These are phyloP conservation scores for Suhomyces faveliae DNA, from an alignment of 805 yeast genomes.

Conservation along the genomic window DNA sequence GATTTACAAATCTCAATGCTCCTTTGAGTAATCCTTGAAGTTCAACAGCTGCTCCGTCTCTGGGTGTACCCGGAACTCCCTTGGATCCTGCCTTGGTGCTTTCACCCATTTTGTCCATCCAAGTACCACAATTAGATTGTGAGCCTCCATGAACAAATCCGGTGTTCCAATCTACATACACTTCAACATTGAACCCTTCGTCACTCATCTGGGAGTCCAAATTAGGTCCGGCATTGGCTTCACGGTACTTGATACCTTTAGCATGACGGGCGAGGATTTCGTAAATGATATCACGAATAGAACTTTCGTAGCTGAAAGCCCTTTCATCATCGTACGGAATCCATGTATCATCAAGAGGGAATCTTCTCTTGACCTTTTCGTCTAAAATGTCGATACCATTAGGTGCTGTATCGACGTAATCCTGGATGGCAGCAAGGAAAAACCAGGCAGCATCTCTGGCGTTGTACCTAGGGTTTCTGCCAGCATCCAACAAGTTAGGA, in stretches of 20 bases:
- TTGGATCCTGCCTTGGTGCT: conserved; percentile 75
- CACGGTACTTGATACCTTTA: conserved; percentile 79
- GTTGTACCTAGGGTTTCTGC: conserved; percentile 89
- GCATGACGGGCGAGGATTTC: conserved; percentile 91
- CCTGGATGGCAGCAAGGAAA: conserved; percentile 84
- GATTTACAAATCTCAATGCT: conserved; percentile 73
- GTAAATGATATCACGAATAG: conserved; percentile 73
- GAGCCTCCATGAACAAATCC: conserved; percentile 92
- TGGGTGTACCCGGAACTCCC: conserved; percentile 96
- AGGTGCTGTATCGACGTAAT: conserved; percentile 67
- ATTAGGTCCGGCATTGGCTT: conserved; percentile 90
- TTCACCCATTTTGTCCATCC: conserved; percentile 99
- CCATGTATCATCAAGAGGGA: conserved; percentile 84
- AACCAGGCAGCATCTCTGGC: conserved; percentile 99
- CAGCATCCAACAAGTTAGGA: conserved; percentile 90
- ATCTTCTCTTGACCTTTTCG: conserved; percentile 74
- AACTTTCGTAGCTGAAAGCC: conserved; percentile 71
- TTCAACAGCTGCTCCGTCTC: conserved; percentile 96
- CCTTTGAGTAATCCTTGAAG: conserved; percentile 87
- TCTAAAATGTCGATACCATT: conserved; percentile 64
- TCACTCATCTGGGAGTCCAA: conserved; percentile 90
- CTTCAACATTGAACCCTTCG: conserved; percentile 85
- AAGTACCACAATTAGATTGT: conserved; percentile 92
- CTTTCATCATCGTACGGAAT: conserved; percentile 63
- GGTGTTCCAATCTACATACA: conserved; percentile 81